These are phyloP conservation scores for Saturnispora besseyi DNA, from an alignment of 805 yeast genomes.

Conservation along the genomic window DNA sequence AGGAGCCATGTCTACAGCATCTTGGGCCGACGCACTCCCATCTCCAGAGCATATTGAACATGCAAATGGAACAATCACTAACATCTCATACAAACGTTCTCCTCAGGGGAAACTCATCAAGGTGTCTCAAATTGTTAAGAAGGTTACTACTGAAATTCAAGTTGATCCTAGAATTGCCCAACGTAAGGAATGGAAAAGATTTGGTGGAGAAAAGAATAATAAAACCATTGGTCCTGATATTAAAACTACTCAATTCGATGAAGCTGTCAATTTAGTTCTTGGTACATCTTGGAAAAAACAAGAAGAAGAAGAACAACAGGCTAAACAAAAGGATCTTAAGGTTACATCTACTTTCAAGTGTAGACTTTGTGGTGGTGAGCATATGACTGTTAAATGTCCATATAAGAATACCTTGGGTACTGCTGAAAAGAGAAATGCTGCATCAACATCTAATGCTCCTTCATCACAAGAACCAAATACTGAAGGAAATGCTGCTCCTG, in stretches of 20 bases:
- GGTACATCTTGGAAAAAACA: conserved; percentile 70
- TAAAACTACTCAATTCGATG: conserved; percentile 83
- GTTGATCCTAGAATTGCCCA: conserved; percentile 83
- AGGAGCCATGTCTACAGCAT: conserved; percentile 1
- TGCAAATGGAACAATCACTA: conserved; percentile 84
- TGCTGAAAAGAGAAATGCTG: conserved; percentile 19
- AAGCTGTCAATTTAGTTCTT: conserved; percentile 66
- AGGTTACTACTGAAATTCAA: conserved; percentile 64
- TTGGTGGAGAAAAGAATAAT: conserved; percentile 65
- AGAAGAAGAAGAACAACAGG: conserved; percentile 61
- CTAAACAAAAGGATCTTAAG: conserved; percentile 40
- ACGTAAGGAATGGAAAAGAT: conserved; percentile 81
- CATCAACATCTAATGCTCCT: conserved; percentile 3
- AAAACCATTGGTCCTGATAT: conserved; percentile 80
- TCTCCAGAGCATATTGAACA: conserved; percentile 69
- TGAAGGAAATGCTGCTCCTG: conserved; percentile 4
- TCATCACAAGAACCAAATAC: conserved; percentile 13
- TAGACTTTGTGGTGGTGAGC: conserved; percentile 91
- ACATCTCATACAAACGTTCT: conserved; percentile 65
- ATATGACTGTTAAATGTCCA: conserved; percentile 93
- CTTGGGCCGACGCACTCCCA: conserved; percentile 63
- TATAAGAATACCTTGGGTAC: conserved; percentile 74
- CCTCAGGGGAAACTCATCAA: conserved; percentile 77
- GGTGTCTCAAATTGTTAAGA: conserved; percentile 77
- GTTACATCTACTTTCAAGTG: conserved; percentile 55